Conservation (phyloP, 208 protist genomes). For the Crithidia acanthocephali region DNA sequence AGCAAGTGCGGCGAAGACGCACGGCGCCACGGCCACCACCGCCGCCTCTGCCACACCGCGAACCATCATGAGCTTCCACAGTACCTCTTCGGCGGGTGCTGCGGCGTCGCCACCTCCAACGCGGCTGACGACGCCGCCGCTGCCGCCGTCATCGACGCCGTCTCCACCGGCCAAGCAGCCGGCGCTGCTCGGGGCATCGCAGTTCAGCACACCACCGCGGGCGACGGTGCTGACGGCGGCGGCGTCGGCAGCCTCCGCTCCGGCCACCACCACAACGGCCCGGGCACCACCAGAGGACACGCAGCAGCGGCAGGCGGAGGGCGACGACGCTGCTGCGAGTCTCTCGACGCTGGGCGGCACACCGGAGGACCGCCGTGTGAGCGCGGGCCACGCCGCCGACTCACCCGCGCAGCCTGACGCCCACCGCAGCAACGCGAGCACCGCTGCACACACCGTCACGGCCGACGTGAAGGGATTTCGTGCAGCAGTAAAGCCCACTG, state of each 20-base stretch:
- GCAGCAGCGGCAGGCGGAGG: background rate
- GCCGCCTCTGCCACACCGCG: background rate
- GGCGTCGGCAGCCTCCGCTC: background rate
- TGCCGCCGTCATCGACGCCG: background rate
- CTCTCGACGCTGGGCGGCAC: background rate
- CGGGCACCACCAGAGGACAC: background rate
- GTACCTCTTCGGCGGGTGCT: no score
- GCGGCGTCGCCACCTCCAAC: background rate
- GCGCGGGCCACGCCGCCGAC: conserved; percentile 15
- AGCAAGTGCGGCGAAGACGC: background rate
- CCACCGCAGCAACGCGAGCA: background rate
- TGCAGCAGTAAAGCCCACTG: background rate
- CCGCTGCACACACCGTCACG: no score
- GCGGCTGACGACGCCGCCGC: background rate
- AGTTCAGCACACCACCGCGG: conserved; percentile 25
- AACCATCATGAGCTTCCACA: no score
- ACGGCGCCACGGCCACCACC: background rate
- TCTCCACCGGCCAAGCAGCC: background rate
- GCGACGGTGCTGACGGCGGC: background rate
- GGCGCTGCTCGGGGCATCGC: conserved; percentile 25
- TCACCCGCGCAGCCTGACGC: background rate
- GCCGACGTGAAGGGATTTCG: no score
- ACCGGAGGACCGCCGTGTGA: conserved; percentile 12
- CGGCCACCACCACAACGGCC: background rate
- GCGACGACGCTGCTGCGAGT: conserved; percentile 14